phyloP scores from a whole-genome alignment of 306 rosid genomes.

The Parietaria judaica region DNA sequence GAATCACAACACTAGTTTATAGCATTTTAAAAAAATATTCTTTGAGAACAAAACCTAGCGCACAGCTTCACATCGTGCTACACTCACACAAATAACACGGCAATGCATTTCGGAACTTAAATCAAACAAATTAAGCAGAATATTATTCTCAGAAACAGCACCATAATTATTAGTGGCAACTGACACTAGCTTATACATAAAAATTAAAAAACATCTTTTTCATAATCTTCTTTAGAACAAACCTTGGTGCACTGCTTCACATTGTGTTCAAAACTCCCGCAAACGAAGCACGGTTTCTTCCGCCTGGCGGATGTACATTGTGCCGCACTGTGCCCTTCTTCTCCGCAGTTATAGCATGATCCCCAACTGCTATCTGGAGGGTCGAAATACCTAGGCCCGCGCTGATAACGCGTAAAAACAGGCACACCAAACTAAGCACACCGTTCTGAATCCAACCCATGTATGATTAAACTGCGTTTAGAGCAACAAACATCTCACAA shows the following conservation, averaged over 20 bases:
- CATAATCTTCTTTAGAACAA: conserved; percentile 6
- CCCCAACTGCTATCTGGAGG: conserved; percentile 87
- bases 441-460: conserved; percentile 14
- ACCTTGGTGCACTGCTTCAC: conserved; percentile 69
- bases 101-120: neutral
- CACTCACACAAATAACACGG: too few relatives aligned
- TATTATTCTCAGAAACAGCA: too few relatives aligned
- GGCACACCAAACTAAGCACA: conserved; percentile 38
- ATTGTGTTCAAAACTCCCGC: conserved; percentile 81
- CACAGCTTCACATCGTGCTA: too few relatives aligned
- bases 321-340: conserved; percentile 77
- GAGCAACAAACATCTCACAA: conserved; percentile 53
- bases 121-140: too few relatives aligned
- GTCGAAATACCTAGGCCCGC: conserved; percentile 97
- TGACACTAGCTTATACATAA: too few relatives aligned
- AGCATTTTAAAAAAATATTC: too few relatives aligned
- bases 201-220: too few relatives aligned
- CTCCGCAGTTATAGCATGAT: conserved; percentile 78
- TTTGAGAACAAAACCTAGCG: too few relatives aligned
- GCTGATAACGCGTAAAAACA: conserved; percentile 46
- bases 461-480: conserved; percentile 31
- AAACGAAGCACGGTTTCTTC: conserved; percentile 78
- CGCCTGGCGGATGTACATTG: conserved; percentile 61
- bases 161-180: too few relatives aligned
- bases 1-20: too few relatives aligned